Conservation (phyloP, 139 green algal genomes). For the Chlorella vulgaris region DNA sequence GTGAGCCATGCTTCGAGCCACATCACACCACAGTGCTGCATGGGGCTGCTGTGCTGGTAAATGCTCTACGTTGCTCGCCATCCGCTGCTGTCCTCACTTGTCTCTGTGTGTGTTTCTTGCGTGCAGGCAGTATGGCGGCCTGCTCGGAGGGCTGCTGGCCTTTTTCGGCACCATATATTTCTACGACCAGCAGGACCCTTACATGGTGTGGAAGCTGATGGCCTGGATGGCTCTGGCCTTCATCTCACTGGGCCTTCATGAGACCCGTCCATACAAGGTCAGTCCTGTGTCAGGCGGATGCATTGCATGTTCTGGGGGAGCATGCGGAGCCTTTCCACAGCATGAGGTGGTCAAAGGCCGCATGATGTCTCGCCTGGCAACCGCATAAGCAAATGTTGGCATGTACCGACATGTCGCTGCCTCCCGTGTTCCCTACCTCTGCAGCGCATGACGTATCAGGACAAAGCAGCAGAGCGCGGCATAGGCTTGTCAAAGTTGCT, state of each 20-base stretch:
- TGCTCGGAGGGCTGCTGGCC: conserved; percentile 13
- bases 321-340: too few relatives aligned
- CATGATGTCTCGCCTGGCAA: too few relatives aligned
- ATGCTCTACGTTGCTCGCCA: background rate
- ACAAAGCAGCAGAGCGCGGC: background rate
- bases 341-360: too few relatives aligned
- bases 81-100: background rate
- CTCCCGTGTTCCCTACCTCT: background rate
- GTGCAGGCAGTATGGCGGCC: conserved; percentile 35
- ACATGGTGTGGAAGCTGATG: conserved; percentile 16
- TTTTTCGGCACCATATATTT: background rate
- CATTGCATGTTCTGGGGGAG: too few relatives aligned
- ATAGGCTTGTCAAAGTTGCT: background rate
- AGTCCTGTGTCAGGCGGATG: too few relatives aligned
- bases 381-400: too few relatives aligned
- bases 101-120: background rate
- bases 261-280: conserved; percentile 30
- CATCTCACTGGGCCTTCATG: conserved; percentile 22
- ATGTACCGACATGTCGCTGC: background rate
- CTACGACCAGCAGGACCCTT: conserved; percentile 33
- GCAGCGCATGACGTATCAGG: conserved; percentile 33
- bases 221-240: conserved; percentile 14
- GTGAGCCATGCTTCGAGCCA: too few relatives aligned
- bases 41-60: background rate
- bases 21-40: background rate